Conservation (phyloP, 2,329 filamentous ascomycete species). For the Pseudopithomyces maydicus region DNA sequence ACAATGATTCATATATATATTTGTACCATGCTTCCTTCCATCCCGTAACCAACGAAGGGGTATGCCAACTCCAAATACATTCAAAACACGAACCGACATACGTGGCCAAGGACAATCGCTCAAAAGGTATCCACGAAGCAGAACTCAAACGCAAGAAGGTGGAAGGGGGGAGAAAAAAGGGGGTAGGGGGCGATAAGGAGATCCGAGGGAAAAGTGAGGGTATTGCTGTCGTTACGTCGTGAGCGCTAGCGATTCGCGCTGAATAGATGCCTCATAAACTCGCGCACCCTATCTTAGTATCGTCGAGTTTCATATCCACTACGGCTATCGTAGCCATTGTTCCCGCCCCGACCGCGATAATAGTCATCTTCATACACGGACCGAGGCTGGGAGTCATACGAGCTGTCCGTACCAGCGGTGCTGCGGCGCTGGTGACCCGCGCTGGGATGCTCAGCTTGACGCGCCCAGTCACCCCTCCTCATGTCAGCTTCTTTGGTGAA, state of each 20-base stretch:
- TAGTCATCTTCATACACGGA: conserved; percentile 40
- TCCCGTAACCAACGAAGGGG: conserved; percentile 11
- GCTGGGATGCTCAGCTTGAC: conserved; percentile 22
- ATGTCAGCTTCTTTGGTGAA: conserved; percentile 37
- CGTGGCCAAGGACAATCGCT: neutral
- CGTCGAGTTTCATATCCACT: conserved; percentile 33
- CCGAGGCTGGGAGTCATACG: conserved; percentile 34
- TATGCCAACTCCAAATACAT: conserved; percentile 9
- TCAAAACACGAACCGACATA: neutral
- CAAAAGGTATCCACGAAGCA: neutral
- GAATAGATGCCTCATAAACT: neutral
- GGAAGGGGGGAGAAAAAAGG: conserved; percentile 3
- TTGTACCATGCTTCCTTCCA: neutral
- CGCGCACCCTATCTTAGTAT: conserved; percentile 22
- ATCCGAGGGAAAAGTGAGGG: neutral
- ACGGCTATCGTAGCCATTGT: conserved; percentile 34
- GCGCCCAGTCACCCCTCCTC: conserved; percentile 31
- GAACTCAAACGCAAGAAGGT: neutral
- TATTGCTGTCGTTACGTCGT: conserved; percentile 16
- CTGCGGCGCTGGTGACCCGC: conserved; percentile 26
- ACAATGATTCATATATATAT: neutral
- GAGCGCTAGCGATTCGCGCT: conserved; percentile 4
- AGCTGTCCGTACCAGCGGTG: conserved; percentile 29
- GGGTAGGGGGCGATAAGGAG: too few species aligned
- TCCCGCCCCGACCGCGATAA: conserved; percentile 29